Evolutionary conservation across 768 basidiomycete genomes (phyloP).

Genomic region (Tulasnella sp.): DNA sequence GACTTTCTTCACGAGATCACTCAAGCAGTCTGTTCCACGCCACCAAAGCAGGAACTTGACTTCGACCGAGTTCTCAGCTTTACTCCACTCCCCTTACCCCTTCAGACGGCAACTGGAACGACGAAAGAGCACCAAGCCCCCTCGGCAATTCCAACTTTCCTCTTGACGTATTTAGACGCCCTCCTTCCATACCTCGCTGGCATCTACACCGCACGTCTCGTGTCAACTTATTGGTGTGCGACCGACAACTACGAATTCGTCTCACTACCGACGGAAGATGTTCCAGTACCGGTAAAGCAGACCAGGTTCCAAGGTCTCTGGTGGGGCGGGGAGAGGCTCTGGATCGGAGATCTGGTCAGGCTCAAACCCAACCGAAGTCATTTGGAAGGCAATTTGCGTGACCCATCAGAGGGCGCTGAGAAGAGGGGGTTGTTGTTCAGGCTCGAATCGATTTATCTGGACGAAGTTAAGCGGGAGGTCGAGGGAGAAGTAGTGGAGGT

Average conservation of each 20-base stretch:
- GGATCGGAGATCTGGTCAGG: constrained; percentile 36
- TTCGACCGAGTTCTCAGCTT: constrained; percentile 58
- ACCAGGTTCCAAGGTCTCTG: constrained; percentile 42
- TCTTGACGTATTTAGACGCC: constrained; percentile 53
- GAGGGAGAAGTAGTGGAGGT: background rate
- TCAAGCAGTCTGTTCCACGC: constrained; percentile 50
- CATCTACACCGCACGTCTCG: constrained; percentile 66
- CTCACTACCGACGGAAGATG: background rate
- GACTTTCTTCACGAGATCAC: constrained; percentile 37
- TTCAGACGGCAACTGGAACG: background rate
- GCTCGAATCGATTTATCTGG: constrained; percentile 65
- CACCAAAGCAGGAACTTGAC: constrained; percentile 44
- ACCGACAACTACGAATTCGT: constrained; percentile 67
- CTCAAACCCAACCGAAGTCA: constrained; percentile 75
- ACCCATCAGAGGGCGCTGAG: constrained; percentile 63
- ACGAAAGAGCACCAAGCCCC: constrained; percentile 37
- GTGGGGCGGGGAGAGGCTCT: constrained; percentile 36
- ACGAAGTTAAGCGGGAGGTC: constrained; percentile 48
- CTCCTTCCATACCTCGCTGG: constrained; percentile 69
- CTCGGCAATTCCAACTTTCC: background rate
- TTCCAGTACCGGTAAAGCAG: constrained; percentile 45
- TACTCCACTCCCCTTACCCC: constrained; percentile 31
- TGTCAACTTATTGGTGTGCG: constrained; percentile 69
- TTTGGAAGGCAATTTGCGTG: constrained; percentile 58
- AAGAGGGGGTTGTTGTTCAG: constrained; percentile 73